A percentile compares a stretch with the other conserved stretches of the same genome.
These are phyloP conservation scores for Kazachstania sp. DNA, from an alignment of 1,139 yeast species.

Conservation along the genomic window DNA sequence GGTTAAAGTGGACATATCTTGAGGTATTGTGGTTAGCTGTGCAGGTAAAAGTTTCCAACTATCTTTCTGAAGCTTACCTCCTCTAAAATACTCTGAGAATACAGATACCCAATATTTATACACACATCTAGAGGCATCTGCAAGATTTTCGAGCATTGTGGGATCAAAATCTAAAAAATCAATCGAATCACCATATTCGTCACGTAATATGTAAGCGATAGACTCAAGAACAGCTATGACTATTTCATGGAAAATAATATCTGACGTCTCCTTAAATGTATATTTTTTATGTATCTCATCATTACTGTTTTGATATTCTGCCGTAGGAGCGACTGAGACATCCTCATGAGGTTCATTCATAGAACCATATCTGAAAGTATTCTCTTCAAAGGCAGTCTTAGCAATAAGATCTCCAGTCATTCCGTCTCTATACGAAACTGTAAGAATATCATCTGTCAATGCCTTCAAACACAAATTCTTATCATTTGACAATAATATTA, in stretches of 20 bases:
- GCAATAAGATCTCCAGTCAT: slow-evolving; percentile 60
- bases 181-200: slow-evolving; percentile 51
- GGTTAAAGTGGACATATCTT: slow-evolving; percentile 25
- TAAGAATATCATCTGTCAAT: slow-evolving; percentile 53
- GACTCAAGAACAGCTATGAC: slow-evolving; percentile 39
- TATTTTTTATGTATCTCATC: neutral
- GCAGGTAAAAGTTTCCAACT: slow-evolving; percentile 27
- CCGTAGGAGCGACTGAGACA: neutral
- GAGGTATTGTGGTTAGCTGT: slow-evolving; percentile 31
- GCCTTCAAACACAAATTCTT: slow-evolving; percentile 77
- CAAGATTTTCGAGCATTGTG: slow-evolving; percentile 32
- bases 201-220: slow-evolving; percentile 45
- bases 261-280: neutral
- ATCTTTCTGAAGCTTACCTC: slow-evolving; percentile 16
- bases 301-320: neutral
- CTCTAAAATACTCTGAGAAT: slow-evolving; percentile 41
- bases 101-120: slow-evolving; percentile 50
- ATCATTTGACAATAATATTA: slow-evolving; percentile 69
- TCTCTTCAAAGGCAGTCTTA: slow-evolving; percentile 40
- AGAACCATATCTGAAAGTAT: slow-evolving; percentile 22
- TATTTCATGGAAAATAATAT: slow-evolving; percentile 32
- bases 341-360: neutral
- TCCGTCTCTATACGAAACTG: slow-evolving; percentile 53
- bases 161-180: slow-evolving; percentile 43
- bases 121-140: slow-evolving; percentile 38